Evolutionary conservation across 495 filamentous ascomycete genomes (phyloP).

Genomic region (Paragyromitra xinjiangensis): DNA sequence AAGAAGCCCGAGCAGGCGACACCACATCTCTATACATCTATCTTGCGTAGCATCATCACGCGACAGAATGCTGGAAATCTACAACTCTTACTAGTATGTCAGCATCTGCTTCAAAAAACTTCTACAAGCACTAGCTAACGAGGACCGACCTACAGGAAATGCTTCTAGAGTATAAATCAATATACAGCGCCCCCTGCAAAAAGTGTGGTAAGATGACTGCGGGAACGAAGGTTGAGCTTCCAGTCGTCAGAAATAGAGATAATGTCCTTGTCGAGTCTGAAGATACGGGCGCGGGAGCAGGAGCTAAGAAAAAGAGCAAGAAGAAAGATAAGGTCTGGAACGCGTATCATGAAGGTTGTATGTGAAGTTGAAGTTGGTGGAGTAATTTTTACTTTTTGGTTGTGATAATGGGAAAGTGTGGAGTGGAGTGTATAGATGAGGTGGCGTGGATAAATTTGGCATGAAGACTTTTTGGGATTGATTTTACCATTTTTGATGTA

Average conservation of each 20-base stretch:
- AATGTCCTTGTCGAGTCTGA: conserved; percentile 34
- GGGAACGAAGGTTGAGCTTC: conserved; percentile 51
- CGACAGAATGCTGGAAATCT: conserved; percentile 54
- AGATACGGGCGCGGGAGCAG: conserved; percentile 1
- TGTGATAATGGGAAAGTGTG: not conserved
- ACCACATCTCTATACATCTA: conserved; percentile 49
- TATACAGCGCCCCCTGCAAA: conserved; percentile 48
- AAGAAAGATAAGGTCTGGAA: conserved; percentile 51
- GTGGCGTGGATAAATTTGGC: not conserved
- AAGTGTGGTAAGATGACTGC: conserved; percentile 54
- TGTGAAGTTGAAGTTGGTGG: conserved; percentile 16
- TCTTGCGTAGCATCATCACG: conserved; percentile 49
- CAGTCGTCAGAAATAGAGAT: conserved; percentile 49
- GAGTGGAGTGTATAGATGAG: not conserved
- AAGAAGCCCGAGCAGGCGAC: conserved; percentile 47
- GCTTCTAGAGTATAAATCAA: conserved; percentile 45
- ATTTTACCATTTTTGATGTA: conserved; percentile 3
- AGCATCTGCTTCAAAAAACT: not conserved
- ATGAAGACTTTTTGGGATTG: not conserved
- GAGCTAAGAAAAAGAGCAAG: conserved; percentile 45
- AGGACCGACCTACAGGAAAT: conserved; percentile 40
- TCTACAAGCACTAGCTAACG: conserved; percentile 18
- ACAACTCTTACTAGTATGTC: conserved; percentile 46
- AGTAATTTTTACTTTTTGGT: not conserved
- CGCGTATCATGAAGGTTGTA: conserved; percentile 52